Conservation (phyloP, 495 filamentous ascomycete species). For the Sphaerosporella brunnea region DNA sequence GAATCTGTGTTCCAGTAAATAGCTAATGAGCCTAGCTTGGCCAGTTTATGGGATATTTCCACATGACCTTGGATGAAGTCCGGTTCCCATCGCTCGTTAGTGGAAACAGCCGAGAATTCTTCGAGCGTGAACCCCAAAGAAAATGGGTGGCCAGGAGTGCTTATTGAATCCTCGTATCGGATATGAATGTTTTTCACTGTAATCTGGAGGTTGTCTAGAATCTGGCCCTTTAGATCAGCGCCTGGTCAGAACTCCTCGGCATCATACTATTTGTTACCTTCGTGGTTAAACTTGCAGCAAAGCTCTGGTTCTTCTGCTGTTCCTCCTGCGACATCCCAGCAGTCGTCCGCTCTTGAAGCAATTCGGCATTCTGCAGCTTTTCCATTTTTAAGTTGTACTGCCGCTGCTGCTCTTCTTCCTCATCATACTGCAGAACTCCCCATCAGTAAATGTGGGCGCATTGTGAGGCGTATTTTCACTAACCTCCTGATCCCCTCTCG, state of each 20-base stretch:
- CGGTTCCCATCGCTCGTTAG: constrained; percentile 79
- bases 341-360: constrained; percentile 75
- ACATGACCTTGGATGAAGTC: constrained; percentile 81
- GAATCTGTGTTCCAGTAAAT: constrained; percentile 97
- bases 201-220: constrained; percentile 93
- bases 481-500: constrained; percentile 61
- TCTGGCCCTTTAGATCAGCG: constrained; percentile 24
- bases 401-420: constrained; percentile 72
- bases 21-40: constrained; percentile 67
- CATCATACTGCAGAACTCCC: constrained; percentile 44
- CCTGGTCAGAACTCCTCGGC: constrained; percentile 5
- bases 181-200: constrained; percentile 96
- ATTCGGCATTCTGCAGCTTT: constrained; percentile 84
- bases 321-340: constrained; percentile 90
- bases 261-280: constrained; percentile 29
- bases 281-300: constrained; percentile 81
- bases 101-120: constrained; percentile 91
- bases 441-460: not conserved
- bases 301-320: constrained; percentile 87
- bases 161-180: constrained; percentile 93
- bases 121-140: constrained; percentile 77
- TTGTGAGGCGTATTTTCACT: constrained; percentile 24
- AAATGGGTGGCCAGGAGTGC: constrained; percentile 87
- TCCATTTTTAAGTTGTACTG: constrained; percentile 86
- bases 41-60: constrained; percentile 74